Base-by-base conservation (phyloP, 805 yeast genomes). In the Ogataea thermomethanolica region DNA sequence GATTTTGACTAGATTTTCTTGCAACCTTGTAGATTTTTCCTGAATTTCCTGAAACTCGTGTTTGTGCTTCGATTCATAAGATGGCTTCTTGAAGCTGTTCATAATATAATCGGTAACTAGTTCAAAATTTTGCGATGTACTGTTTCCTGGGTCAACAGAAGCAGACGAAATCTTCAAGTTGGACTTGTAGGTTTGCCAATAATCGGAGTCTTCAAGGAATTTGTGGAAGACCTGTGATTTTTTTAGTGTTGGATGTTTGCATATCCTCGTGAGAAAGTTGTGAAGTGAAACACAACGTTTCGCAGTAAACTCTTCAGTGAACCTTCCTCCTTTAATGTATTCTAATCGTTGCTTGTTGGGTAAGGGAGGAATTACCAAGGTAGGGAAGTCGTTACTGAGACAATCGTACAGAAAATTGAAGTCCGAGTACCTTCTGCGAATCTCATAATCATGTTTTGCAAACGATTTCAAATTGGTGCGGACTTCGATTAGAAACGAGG, bases 281-380 rank as follows among this genome's bases (percentile, higher is more conserved):
- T 82, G 79, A 31, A 91, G 68, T 4, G 96, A 85, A 33, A 81
- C 78, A 3, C 95, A 81, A 51, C 99, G 69, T 58, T 86, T 85
- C 45, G 73, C 69, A 0, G 96, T 91, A 61, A 93, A 93, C 43
- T 85, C 89, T 10, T 77, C 71, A 21, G 91, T 79, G 59, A 91
- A 91, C 27, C 98, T 71, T 54, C 91, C 97, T 8, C 99, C 98
- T 27, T 95, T 89, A 37, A 91, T 73, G 62, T 93, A 91, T 59
- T 91, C 96, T 52, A 91, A 70, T 45, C 95, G 77, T 66, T 85
- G 86, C 61, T 89, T 90, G 46, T 91, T 95, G 0, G 99, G 99
- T 39, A 91, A 70, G 10, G 98, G 97, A 1, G 99, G 99, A 0
- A 91, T 78, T 10, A 93, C 77, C 44, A 86, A 72, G 4, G 93